These are phyloP conservation scores for Talaromyces sp. DNA, from an alignment of 2,329 filamentous ascomycete species.

Conservation along the genomic window DNA sequence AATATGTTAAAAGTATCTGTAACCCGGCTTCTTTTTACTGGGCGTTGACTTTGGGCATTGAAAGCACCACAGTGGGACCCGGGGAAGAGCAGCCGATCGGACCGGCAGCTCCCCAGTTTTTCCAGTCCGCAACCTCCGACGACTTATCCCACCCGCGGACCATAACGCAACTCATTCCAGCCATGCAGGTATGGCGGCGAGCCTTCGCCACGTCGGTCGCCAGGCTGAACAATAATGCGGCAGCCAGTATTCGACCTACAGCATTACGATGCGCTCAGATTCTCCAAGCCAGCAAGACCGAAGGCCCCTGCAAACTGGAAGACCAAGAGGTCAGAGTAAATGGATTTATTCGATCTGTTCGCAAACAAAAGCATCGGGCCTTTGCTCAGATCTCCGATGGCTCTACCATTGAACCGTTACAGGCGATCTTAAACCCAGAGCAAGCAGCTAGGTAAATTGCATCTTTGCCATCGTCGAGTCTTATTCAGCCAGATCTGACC, in stretches of 20 bases:
- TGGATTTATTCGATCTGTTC: constrained; percentile 81
- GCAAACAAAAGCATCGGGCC: constrained; percentile 79
- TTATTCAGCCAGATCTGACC: constrained; percentile 13
- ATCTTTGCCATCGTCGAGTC: neutral
- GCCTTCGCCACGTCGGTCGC: constrained; percentile 40
- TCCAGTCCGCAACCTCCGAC: constrained; percentile 20
- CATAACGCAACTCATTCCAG: constrained; percentile 21
- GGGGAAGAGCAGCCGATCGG: neutral
- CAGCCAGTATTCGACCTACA: constrained; percentile 19
- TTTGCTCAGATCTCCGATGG: constrained; percentile 90
- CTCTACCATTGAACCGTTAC: constrained; percentile 75
- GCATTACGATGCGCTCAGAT: constrained; percentile 43
- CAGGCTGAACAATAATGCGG: constrained; percentile 32
- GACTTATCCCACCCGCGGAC: constrained; percentile 11
- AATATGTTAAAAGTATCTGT: too few relatives aligned
- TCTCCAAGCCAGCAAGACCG: constrained; percentile 34
- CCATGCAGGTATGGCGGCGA: constrained; percentile 46
- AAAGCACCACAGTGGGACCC: neutral
- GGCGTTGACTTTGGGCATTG: too few relatives aligned
- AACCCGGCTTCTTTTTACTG: too few relatives aligned
- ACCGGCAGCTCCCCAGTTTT: constrained; percentile 11
- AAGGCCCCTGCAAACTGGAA: constrained; percentile 33
- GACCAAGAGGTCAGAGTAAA: constrained; percentile 60
- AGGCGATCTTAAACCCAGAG: constrained; percentile 75
- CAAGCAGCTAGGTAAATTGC: constrained; percentile 70